These are phyloP conservation scores for Hypoxylon sp. DNA, from an alignment of 2,329 filamentous ascomycete genomes.

Conservation along the genomic window DNA sequence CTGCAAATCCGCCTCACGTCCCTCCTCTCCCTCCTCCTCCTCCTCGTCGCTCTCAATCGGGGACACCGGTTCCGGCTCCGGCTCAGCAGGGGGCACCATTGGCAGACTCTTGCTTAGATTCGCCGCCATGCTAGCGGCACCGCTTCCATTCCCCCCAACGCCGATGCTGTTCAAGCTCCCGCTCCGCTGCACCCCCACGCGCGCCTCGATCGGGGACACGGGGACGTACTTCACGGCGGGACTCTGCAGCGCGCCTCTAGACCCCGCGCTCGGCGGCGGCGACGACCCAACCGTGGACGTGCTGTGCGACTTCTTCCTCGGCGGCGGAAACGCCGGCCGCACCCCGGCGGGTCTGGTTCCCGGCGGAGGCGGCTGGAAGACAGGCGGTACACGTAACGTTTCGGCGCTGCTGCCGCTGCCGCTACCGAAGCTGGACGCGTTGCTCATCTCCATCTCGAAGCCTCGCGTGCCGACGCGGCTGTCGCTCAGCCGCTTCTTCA, in stretches of 20 bases:
- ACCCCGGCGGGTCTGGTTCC: too few relatives aligned
- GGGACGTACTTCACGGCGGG: constrained; percentile 20
- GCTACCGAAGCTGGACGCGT: too few relatives aligned
- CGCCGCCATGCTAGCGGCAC: too few relatives aligned
- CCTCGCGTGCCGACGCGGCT: constrained; percentile 2
- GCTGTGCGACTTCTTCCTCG: constrained; percentile 13
- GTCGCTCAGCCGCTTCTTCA: constrained; percentile 34
- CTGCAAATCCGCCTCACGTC: constrained; percentile 13
- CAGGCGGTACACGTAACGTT: too few relatives aligned
- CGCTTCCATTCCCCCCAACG: too few relatives aligned
- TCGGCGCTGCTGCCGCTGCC: too few relatives aligned
- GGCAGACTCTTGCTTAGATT: too few relatives aligned
- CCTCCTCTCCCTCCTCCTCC: constrained; percentile 12
- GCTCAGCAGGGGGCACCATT: constrained; percentile 33
- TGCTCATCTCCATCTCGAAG: too few relatives aligned
- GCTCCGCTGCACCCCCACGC: too few relatives aligned
- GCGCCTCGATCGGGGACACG: too few relatives aligned
- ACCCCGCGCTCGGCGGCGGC: constrained; percentile 16
- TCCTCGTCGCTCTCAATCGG: constrained; percentile 34
- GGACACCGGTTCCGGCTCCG: constrained; percentile 23
- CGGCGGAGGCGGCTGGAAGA: background rate
- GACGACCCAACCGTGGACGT: too few relatives aligned
- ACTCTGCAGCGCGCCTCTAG: constrained; percentile 33
- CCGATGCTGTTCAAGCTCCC: too few relatives aligned
- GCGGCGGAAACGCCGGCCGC: constrained; percentile 1